These are phyloP conservation scores for Macrocybe gigantea DNA, from an alignment of 768 basidiomycete genomes.

Conservation along the genomic window DNA sequence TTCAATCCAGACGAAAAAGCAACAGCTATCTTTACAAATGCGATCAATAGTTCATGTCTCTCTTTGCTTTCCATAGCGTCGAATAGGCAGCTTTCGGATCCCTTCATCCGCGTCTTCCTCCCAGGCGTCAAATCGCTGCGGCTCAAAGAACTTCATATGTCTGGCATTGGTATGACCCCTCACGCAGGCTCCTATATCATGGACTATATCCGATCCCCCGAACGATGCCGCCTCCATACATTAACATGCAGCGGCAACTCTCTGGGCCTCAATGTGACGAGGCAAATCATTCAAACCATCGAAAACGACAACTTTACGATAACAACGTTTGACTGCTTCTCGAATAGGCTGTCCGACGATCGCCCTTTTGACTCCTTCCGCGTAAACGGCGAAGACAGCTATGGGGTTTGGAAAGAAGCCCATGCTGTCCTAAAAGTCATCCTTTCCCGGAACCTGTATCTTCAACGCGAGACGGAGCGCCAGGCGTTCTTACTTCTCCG, in stretches of 20 bases:
- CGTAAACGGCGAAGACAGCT: conserved; percentile 10
- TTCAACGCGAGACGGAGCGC: conserved; percentile 29
- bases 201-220: conserved; percentile 42
- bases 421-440: conserved; percentile 25
- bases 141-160: conserved; percentile 52
- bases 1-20: conserved; percentile 26
- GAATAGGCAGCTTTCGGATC: conserved; percentile 43
- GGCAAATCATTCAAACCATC: conserved; percentile 39
- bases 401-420: conserved; percentile 10
- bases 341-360: conserved; percentile 31
- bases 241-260: conserved; percentile 53
- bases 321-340: conserved; percentile 41
- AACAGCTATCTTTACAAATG: conserved; percentile 33
- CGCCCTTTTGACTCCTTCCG: conserved; percentile 4
- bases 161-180: conserved; percentile 41
- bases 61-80: conserved; percentile 45
- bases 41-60: conserved; percentile 51
- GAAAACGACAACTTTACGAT: conserved; percentile 41
- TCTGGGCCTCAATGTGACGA: conserved; percentile 39
- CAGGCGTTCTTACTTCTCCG: conserved; percentile 48
- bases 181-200: conserved; percentile 34
- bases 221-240: conserved; percentile 39
- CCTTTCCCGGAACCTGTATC: conserved; percentile 36
- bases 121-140: conserved; percentile 39
- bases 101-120: conserved; percentile 45